phyloP scores from a whole-genome alignment of 78 protist species.

The Acrasis kona region DNA sequence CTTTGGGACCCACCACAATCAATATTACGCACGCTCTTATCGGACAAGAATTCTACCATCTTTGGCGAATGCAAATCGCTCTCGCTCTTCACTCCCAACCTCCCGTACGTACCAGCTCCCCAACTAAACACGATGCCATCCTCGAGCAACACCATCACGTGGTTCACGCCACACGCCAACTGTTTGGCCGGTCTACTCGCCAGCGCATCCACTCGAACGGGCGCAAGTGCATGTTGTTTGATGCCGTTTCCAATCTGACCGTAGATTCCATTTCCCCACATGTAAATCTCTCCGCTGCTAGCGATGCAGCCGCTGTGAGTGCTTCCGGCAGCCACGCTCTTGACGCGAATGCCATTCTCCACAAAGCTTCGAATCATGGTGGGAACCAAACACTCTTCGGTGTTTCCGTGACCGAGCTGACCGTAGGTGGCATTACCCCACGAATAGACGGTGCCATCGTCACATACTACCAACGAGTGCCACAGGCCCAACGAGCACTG shows the following conservation, averaged over 20 bases:
- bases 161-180: not conserved
- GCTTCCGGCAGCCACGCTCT: conserved; percentile 3
- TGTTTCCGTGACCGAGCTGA: not conserved
- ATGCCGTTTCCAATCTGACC: conserved; percentile 5
- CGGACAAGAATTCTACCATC: not conserved
- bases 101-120: not conserved
- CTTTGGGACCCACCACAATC: not conserved
- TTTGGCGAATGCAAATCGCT: not conserved
- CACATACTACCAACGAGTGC: not conserved
- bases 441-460: not conserved
- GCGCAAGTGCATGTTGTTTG: not conserved
- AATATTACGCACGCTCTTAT: not conserved
- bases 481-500: not conserved
- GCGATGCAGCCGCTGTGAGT: not conserved
- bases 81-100: not conserved
- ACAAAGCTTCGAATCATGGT: not conserved
- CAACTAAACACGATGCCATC: not conserved
- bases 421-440: not conserved
- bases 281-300: not conserved
- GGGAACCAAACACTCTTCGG: not conserved
- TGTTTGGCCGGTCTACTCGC: not conserved
- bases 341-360: not conserved
- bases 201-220: not conserved
- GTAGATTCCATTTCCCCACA: not conserved
- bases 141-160: not conserved